Conservation (phyloP, 2,329 filamentous ascomycete species). For the Penicillium sp. region DNA sequence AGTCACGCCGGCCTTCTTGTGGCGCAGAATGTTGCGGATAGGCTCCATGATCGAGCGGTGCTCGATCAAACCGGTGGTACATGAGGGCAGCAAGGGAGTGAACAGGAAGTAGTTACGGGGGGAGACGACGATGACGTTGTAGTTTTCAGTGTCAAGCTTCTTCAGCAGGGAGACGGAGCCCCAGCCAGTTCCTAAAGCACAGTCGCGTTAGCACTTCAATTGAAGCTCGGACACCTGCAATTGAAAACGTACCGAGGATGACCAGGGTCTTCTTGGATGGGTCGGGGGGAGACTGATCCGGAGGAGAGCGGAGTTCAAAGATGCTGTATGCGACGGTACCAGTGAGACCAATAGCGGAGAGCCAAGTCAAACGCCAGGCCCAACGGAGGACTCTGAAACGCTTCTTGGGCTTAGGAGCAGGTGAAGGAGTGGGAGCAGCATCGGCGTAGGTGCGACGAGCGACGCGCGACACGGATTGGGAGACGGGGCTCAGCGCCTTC, state of each 20-base stretch:
- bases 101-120: constrained; percentile 99
- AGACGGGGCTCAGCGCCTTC: constrained; percentile 28
- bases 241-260: constrained; percentile 70
- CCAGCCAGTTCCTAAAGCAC: constrained; percentile 81
- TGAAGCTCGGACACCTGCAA: constrained; percentile 4
- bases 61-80: constrained; percentile 95
- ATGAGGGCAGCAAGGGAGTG: constrained; percentile 94
- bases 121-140: constrained; percentile 97
- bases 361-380: constrained; percentile 79
- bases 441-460: constrained; percentile 56
- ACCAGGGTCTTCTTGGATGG: constrained; percentile 96
- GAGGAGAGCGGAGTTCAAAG: constrained; percentile 78
- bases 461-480: constrained; percentile 33
- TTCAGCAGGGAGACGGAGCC: constrained; percentile 94
- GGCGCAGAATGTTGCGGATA: constrained; percentile 89
- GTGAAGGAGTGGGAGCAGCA: constrained; percentile 36
- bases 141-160: constrained; percentile 98
- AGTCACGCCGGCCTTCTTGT: constrained; percentile 90
- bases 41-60: constrained; percentile 99
- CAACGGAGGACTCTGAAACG: constrained; percentile 73
- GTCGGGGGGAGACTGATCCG: constrained; percentile 75
- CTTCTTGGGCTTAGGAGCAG: constrained; percentile 49
- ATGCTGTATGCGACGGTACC: constrained; percentile 78
- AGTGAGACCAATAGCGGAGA: constrained; percentile 69
- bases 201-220: constrained; percentile 24